phyloP scores from a whole-genome alignment of 179 eudicot species.

The Patellifolia procumbens region DNA sequence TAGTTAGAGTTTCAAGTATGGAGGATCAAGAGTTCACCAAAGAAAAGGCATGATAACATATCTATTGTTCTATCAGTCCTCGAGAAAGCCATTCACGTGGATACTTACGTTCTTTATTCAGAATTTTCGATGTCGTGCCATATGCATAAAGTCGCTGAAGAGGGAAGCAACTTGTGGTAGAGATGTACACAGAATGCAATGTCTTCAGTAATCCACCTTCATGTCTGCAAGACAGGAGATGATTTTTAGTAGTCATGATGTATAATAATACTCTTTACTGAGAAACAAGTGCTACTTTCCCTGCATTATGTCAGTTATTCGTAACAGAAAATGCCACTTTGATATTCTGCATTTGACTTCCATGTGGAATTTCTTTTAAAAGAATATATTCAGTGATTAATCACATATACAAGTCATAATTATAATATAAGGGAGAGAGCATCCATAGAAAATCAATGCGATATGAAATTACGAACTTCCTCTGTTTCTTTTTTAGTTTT shows the following conservation, averaged over 20 bases:
- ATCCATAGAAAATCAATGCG: neutral
- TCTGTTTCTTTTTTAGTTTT: neutral
- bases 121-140: conserved; percentile 39
- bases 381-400: neutral
- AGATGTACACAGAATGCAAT: conserved; percentile 44
- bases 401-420: neutral
- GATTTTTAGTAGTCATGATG: neutral
- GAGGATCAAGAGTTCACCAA: neutral
- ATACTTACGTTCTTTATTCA: conserved; percentile 65
- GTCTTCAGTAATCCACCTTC: conserved; percentile 74
- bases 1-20: conserved; percentile 7
- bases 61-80: neutral
- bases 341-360: neutral
- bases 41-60: neutral
- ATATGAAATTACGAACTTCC: neutral
- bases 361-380: neutral
- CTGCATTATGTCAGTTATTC: neutral
- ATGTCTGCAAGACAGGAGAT: conserved; percentile 48
- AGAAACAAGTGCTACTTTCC: neutral
- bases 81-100: neutral
- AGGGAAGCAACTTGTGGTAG: conserved; percentile 41
- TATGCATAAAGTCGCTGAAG: conserved; percentile 32
- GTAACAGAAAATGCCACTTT: neutral
- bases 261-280: neutral
- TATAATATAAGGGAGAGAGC: neutral